Base-by-base conservation (phyloP, 140 eudicot species). In the Oenanthe javanica region DNA sequence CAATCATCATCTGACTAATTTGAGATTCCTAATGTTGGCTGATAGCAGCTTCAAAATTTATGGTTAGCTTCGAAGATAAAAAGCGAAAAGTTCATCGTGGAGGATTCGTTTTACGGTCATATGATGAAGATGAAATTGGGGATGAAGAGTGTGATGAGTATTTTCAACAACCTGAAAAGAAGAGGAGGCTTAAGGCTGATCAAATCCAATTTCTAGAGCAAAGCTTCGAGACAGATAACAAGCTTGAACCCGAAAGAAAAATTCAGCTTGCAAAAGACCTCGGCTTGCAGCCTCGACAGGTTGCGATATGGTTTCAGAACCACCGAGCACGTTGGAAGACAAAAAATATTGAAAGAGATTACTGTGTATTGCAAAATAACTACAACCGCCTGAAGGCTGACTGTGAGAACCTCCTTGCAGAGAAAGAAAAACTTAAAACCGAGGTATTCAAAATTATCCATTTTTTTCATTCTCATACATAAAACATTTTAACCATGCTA, bases 301-400 rank as follows among this genome's bases (percentile, higher is more conserved):
- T 92, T 15, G 97, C 91, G 0, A 90, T 92, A 79, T 92, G 95
- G 97, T 92, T 92, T 83, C 97, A 92, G 87, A 92, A 92, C 79
- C 87, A 82, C 78, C 78, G 93, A 70, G 95, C 97, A 1, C 69
- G 93, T 42, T 90, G 89, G 0, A 90, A 90, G 67, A 88, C 95
- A 0, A 88, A 89, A 57, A 57, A 16, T 15, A 16, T 57, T 15
- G 64, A 18, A 19, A 57, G 64, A 57, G 64, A 18, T 57, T 57
- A 57, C 9, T 6, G 25, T 4, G 27, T 57, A 4, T 57, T 16
- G 25, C 64, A 57, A 57, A 57, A 16, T 57, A 57, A 21, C 64
- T 57, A 57, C 67, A 19, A 57, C 67, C 19, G 27, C 67, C 67
- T 57, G 10, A 57, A 57, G 67, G 67, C 27, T 19, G 67, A 57